Evolutionary conservation across 2,329 filamentous ascomycete genomes (phyloP), one percentile per base, ranked within the genome.

Genomic region (Leptographium radiaticola): DNA sequence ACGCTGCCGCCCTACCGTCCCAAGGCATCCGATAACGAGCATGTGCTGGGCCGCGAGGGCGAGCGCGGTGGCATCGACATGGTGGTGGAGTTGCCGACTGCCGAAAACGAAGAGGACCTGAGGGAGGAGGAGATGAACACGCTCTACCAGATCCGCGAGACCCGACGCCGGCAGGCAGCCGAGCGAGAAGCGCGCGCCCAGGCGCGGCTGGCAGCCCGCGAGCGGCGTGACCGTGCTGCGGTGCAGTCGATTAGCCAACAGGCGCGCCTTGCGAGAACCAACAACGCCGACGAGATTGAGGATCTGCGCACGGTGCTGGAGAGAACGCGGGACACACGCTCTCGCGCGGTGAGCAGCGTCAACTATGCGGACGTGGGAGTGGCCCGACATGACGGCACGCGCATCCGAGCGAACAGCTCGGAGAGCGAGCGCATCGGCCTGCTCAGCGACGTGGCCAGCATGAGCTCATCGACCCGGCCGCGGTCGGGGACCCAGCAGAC

Each of bases 101-200:
- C 74, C 10, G 87, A 95, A 51, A 86, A 89, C 53, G 82, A 94
- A 59, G 89, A 95, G 65, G 69, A 71, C 2, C 72, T 89, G 52
- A 79, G 93, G 13, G 89, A 97, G 58, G 81, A 88, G 33, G 88
- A 96, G 67, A 97, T 97, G 93, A 87, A 93, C 58, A 81, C 87
- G 0, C 69, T 97, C 43, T 97, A 95, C 66, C 89, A 95, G 66
- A 91, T 97, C 56, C 84, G 93, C 13, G 65, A 87, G 13, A 82
- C 87, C 18, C 80, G 93, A 53, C 80, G 90, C 51, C 75, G 80
- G 54, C 86, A 94, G 65, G 75, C 84, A 42, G 80, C 81, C 6
- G 89, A 93, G 58, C 82, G 89, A 6, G 87, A 94, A 60, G 83
- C 86, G 59, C 75, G 87, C n/a, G 76, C 87, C 51, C 75, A 79